Conservation (phyloP, 2,329 filamentous ascomycete species). For the Cadophora malorum region DNA sequence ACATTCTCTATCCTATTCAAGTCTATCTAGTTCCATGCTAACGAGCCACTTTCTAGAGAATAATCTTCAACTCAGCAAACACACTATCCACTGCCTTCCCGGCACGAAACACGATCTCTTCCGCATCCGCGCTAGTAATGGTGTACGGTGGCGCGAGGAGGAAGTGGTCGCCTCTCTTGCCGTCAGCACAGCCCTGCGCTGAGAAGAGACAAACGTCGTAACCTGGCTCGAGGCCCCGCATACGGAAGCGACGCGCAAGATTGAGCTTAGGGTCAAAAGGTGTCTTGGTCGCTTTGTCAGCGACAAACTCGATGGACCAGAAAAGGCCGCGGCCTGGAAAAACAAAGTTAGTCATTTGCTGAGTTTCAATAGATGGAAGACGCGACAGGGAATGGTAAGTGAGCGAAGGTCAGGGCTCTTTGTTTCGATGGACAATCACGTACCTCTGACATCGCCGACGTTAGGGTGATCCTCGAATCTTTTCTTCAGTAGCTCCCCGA, state of each 20-base stretch:
- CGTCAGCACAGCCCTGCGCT: background rate
- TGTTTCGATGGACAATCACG: background rate
- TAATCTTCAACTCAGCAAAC: constrained; percentile 43
- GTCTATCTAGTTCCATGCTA: background rate
- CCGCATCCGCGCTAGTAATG: background rate
- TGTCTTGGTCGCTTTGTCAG: background rate
- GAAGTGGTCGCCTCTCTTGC: background rate
- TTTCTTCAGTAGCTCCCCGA: background rate
- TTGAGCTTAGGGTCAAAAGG: background rate
- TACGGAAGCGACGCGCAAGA: background rate
- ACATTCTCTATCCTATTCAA: background rate
- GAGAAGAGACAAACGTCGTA: background rate
- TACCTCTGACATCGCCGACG: background rate
- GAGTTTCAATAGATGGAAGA: background rate
- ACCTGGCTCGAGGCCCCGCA: background rate
- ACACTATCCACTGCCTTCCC: background rate
- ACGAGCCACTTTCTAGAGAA: background rate
- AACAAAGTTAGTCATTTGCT: background rate
- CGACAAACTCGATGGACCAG: constrained; percentile 4
- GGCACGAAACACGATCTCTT: background rate
- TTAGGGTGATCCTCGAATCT: background rate
- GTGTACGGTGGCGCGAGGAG: background rate
- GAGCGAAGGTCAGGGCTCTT: background rate
- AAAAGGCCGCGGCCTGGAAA: background rate
- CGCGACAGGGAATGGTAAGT: background rate